phyloP scores from a whole-genome alignment of 176 grass and related monocot species.

The Juncus effusus region DNA sequence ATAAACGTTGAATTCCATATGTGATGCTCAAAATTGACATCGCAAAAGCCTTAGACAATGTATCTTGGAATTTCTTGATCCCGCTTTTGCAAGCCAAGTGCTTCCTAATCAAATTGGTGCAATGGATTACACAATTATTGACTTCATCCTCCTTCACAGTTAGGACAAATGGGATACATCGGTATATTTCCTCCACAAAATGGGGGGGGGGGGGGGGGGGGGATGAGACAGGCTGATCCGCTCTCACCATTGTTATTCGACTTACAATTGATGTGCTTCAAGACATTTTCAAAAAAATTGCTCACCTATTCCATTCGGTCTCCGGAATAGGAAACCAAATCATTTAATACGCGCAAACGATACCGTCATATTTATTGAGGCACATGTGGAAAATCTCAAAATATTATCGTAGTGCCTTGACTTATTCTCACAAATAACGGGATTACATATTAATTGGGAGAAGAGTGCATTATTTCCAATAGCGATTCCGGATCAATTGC shows the following conservation, averaged over 20 bases:
- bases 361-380: background rate
- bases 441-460: background rate
- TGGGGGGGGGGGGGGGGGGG: too few relatives aligned
- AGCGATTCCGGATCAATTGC: background rate
- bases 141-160: background rate
- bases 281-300: background rate
- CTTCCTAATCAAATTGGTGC: too few relatives aligned
- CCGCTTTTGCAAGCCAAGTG: too few relatives aligned
- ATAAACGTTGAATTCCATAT: too few relatives aligned
- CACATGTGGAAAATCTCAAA: background rate
- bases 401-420: background rate
- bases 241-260: background rate
- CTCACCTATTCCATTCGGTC: background rate
- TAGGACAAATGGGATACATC: background rate
- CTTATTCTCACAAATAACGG: background rate
- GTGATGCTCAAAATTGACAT: too few relatives aligned
- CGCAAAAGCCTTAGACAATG: too few relatives aligned
- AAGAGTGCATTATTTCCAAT: background rate
- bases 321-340: background rate
- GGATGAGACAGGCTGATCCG: background rate
- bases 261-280: background rate
- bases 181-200: background rate
- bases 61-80: too few relatives aligned
- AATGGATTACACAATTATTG: too few relatives aligned
- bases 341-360: background rate